phyloP scores from a whole-genome alignment of 441 rosid genomes.

The Erodium chrysanthum region DNA sequence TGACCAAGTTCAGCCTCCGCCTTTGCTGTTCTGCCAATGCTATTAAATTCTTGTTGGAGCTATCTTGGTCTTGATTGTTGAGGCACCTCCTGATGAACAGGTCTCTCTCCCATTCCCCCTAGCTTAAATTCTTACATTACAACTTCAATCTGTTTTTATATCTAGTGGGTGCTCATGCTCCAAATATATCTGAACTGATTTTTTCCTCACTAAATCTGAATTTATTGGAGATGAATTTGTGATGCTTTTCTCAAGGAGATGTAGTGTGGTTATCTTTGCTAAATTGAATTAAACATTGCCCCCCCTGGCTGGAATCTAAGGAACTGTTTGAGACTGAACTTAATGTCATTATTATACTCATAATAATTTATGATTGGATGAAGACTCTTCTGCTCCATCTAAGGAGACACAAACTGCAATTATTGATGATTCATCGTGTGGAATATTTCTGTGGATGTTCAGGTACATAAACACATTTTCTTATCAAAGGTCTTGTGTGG shows the following conservation, averaged over 20 bases:
- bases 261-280: neutral
- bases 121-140: neutral
- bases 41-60: constrained; percentile 4
- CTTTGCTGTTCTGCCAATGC: constrained; percentile 1
- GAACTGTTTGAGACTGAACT: neutral
- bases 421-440: too few relatives aligned
- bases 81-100: constrained; percentile 6
- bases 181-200: neutral
- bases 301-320: neutral
- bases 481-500: too few relatives aligned
- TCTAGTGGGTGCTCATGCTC: neutral
- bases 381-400: neutral
- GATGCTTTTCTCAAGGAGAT: neutral
- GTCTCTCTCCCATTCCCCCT: neutral
- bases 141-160: neutral
- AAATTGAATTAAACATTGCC: neutral
- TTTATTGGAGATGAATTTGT: neutral
- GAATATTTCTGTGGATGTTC: too few relatives aligned
- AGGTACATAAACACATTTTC: too few relatives aligned
- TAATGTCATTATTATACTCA: neutral
- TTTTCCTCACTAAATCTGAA: neutral
- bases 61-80: constrained; percentile 1
- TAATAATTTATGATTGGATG: neutral
- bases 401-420: neutral
- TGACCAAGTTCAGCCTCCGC: neutral